These are phyloP conservation scores for Paraurostyla sp. DNA, from an alignment of 73 alveolate species.

Conservation along the genomic window DNA sequence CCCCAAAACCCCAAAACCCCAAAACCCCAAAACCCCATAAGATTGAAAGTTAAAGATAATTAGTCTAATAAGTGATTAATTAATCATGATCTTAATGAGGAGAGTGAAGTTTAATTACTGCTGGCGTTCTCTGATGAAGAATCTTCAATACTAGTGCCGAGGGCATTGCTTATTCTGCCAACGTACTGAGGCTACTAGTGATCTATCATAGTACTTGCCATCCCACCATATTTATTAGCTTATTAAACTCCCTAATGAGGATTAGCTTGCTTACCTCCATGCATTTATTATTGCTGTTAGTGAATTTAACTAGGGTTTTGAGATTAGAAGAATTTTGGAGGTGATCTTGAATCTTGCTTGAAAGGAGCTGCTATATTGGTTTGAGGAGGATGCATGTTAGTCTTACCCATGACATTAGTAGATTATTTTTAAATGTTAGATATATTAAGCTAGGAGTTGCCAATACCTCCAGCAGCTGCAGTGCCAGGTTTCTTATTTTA, in stretches of 20 bases:
- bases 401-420: not conserved
- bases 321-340: constrained; percentile 24
- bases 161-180: not conserved
- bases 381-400: too few species aligned
- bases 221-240: not conserved
- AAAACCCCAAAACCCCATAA: too few species aligned
- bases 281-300: not conserved
- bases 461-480: not conserved
- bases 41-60: too few species aligned
- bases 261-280: not conserved
- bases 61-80: too few species aligned
- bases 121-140: not conserved
- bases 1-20: too few species aligned
- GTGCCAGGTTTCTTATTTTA: not conserved
- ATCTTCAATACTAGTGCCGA: not conserved
- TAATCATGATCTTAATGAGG: constrained; percentile 19
- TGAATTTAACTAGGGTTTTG: not conserved
- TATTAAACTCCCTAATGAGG: not conserved
- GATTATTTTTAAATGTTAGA: not conserved
- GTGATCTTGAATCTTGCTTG: constrained; percentile 2
- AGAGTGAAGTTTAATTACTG: constrained; percentile 7
- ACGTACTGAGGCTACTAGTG: not conserved
- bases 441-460: not conserved
- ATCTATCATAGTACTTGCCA: not conserved
- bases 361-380: not conserved